Conservation (phyloP, 306 rosid species). For the Vicia faba region DNA sequence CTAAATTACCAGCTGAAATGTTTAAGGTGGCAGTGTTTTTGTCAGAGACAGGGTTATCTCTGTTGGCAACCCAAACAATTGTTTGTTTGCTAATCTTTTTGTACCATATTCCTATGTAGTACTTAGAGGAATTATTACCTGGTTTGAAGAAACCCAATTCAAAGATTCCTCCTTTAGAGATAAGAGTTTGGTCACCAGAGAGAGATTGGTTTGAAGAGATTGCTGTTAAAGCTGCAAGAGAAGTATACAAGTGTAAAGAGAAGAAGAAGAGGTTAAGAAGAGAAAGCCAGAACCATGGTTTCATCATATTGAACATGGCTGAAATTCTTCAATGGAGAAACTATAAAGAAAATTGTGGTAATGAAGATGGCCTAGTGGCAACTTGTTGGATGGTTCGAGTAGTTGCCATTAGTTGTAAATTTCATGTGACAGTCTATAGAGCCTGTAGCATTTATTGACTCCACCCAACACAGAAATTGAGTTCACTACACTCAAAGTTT, state of each 20-base stretch:
- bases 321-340: background rate
- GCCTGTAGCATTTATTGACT: slow-evolving; percentile 4
- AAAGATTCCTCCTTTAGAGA: slow-evolving; percentile 46
- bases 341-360: background rate
- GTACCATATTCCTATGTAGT: slow-evolving; percentile 74
- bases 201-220: slow-evolving; percentile 50
- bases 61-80: slow-evolving; percentile 69
- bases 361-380: background rate
- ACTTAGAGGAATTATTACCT: slow-evolving; percentile 48
- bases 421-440: background rate
- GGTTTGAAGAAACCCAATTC: slow-evolving; percentile 57
- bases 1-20: slow-evolving; percentile 50
- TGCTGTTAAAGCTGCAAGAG: slow-evolving; percentile 41
- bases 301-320: slow-evolving; percentile 41
- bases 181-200: slow-evolving; percentile 53
- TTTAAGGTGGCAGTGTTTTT: slow-evolving; percentile 45
- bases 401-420: background rate
- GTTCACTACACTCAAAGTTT: too few relatives aligned
- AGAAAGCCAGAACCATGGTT: slow-evolving; percentile 30
- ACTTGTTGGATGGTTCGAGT: slow-evolving; percentile 1
- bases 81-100: slow-evolving; percentile 20
- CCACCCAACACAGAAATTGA: background rate
- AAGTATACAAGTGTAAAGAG: slow-evolving; percentile 11
- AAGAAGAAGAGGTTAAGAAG: slow-evolving; percentile 40
- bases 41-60: slow-evolving; percentile 55